Evolutionary conservation across 2,329 filamentous ascomycete species (phyloP).

Genomic region (Balansia obtecta): DNA sequence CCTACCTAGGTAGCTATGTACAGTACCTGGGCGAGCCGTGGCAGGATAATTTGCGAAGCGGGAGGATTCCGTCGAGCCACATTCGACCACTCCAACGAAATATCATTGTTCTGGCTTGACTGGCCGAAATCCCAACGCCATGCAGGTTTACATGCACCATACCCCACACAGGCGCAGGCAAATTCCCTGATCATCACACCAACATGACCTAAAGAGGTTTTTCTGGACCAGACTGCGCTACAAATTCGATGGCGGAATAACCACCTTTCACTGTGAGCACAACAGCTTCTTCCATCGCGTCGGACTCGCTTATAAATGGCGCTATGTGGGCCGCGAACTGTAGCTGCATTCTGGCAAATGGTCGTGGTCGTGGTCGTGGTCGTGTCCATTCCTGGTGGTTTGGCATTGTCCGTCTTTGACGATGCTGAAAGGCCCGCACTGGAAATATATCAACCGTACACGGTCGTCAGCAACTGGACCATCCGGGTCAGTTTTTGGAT

Average conservation of each 20-base stretch:
- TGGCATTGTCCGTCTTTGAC: not conserved
- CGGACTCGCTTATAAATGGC: conserved; percentile 4
- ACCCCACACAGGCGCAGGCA: not conserved
- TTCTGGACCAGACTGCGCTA: not conserved
- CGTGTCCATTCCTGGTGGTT: not conserved
- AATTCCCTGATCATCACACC: not conserved
- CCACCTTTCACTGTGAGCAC: not conserved
- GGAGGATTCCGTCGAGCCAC: too few species aligned
- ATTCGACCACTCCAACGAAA: too few species aligned
- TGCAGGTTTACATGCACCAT: not conserved
- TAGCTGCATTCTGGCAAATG: not conserved
- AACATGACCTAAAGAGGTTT: not conserved
- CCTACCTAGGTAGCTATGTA: too few species aligned
- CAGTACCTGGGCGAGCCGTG: too few species aligned
- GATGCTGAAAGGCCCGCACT: too few species aligned
- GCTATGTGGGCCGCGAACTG: conserved; percentile 4
- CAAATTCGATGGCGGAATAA: not conserved
- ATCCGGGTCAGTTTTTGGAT: not conserved
- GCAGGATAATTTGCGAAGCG: too few species aligned
- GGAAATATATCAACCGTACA: too few species aligned
- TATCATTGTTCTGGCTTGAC: too few species aligned
- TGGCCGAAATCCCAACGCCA: not conserved
- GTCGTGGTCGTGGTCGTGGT: not conserved
- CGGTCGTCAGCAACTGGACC: not conserved
- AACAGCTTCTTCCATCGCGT: not conserved